Conservation (phyloP, 345 rosid genomes). For the Sapria himalayana region DNA sequence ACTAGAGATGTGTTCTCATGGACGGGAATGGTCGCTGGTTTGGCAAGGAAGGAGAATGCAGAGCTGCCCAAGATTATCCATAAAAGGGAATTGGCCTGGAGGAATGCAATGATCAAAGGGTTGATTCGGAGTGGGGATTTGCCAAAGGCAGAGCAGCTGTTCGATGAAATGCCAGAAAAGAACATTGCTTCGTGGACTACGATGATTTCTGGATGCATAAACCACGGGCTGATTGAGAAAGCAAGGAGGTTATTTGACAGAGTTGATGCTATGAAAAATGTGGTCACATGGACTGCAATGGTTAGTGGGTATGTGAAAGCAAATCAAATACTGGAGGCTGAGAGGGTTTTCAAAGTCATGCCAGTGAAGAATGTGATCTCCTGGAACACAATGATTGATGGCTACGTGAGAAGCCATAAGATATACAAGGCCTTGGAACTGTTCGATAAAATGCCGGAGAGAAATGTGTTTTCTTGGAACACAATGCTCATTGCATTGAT, state of each 20-base stretch:
- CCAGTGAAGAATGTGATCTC: conserved; percentile 42
- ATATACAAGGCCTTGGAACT: conserved; percentile 22
- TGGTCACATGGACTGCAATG: conserved; percentile 67
- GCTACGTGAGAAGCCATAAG: conserved; percentile 26
- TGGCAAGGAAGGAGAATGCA: conserved; percentile 36
- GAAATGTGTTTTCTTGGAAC: conserved; percentile 51
- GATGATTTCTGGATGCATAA: conserved; percentile 36
- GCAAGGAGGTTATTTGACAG: conserved; percentile 38
- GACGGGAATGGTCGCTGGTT: conserved; percentile 46
- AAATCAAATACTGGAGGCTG: conserved; percentile 27
- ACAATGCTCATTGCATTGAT: conserved; percentile 25
- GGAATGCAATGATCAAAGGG: conserved; percentile 68
- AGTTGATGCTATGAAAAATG: conserved; percentile 33
- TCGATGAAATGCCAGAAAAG: conserved; percentile 37
- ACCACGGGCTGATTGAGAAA: conserved; percentile 31
- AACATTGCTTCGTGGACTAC: conserved; percentile 56
- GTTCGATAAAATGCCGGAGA: conserved; percentile 43
- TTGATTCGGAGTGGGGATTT: conserved; percentile 28
- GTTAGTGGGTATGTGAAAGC: conserved; percentile 32
- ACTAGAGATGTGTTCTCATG: conserved; percentile 47
- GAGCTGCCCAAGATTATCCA: conserved; percentile 35
- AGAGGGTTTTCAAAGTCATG: conserved; percentile 41
- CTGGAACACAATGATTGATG: conserved; percentile 65
- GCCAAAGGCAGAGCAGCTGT: conserved; percentile 25
- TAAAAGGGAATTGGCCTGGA: conserved; percentile 35